These are phyloP conservation scores for Scutellaria minor DNA, from an alignment of 257 asterid species.

Conservation along the genomic window DNA sequence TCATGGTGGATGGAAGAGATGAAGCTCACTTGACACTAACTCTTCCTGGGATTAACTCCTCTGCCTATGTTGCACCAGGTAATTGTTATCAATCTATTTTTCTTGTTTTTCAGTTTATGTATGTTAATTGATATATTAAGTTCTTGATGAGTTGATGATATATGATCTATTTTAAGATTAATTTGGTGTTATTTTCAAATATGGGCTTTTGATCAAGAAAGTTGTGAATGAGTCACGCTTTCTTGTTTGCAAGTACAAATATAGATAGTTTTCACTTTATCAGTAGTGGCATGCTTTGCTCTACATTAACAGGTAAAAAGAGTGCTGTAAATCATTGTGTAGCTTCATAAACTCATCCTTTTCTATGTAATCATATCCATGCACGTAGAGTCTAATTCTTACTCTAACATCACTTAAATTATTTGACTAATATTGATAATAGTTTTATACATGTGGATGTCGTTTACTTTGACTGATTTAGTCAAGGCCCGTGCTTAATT, in stretches of 20 bases:
- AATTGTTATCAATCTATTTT: neutral
- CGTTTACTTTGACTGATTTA: too few relatives aligned
- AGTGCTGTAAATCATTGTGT: conserved; percentile 31
- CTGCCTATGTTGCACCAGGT: conserved; percentile 71
- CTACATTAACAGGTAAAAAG: conserved; percentile 2
- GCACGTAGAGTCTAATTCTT: conserved; percentile 29
- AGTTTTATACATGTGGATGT: too few relatives aligned
- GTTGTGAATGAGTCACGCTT: conserved; percentile 20
- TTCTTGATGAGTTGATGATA: neutral
- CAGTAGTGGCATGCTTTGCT: conserved; percentile 22
- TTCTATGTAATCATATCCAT: conserved; percentile 45
- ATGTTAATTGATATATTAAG: too few relatives aligned
- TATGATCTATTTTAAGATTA: neutral
- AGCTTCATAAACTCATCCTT: neutral
- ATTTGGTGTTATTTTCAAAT: neutral
- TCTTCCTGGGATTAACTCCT: conserved; percentile 43
- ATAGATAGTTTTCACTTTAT: conserved; percentile 28
- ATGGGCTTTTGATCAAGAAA: conserved; percentile 26
- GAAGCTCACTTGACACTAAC: conserved; percentile 57
- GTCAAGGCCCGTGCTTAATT: too few relatives aligned
- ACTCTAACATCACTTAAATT: too few relatives aligned
- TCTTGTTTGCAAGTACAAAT: conserved; percentile 35
- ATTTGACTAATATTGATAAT: too few relatives aligned
- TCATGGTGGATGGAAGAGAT: conserved; percentile 57
- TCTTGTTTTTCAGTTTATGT: neutral